Conservation (phyloP, 352 stramenopile species). For the Thalassiosira hispida region DNA sequence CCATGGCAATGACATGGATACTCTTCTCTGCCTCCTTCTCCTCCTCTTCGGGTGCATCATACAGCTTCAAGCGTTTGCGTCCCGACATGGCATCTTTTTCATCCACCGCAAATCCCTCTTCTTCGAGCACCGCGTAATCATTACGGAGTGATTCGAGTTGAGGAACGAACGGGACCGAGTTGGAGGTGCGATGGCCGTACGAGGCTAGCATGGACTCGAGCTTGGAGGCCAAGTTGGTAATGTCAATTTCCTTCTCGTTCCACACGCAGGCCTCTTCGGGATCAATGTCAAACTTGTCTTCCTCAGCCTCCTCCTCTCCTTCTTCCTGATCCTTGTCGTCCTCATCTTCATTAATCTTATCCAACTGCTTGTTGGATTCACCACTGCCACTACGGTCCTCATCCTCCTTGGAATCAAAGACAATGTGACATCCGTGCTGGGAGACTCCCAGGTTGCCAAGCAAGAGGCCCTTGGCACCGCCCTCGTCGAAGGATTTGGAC, state of each 20-base stretch:
- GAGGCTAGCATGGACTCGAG: slow-evolving; percentile 53
- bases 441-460: slow-evolving; percentile 81
- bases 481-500: slow-evolving; percentile 87
- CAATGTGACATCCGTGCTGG: slow-evolving; percentile 78
- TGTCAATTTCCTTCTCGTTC: slow-evolving; percentile 66
- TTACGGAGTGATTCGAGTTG: slow-evolving; percentile 72
- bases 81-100: slow-evolving; percentile 44
- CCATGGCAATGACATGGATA: slow-evolving; percentile 79
- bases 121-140: slow-evolving; percentile 64
- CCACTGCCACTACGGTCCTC: slow-evolving; percentile 10
- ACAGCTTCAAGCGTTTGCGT: slow-evolving; percentile 50
- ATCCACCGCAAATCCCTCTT: slow-evolving; percentile 68
- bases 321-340: slow-evolving; percentile 16
- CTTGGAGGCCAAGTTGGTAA: slow-evolving; percentile 64
- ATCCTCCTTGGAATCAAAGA: slow-evolving; percentile 83
- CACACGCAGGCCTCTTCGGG: slow-evolving; percentile 25
- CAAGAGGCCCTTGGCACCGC: slow-evolving; percentile 84
- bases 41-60: slow-evolving; percentile 70
- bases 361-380: slow-evolving; percentile 12
- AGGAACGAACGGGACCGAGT: slow-evolving; percentile 70
- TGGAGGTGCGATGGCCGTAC: slow-evolving; percentile 33
- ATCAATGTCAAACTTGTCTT: slow-evolving; percentile 17
- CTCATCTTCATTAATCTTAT: slow-evolving; percentile 33
- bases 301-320: slow-evolving; percentile 20
- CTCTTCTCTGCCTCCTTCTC: slow-evolving; percentile 75